Conservation (phyloP, 2,329 filamentous ascomycete species). For the Talaromyces marneffei region DNA sequence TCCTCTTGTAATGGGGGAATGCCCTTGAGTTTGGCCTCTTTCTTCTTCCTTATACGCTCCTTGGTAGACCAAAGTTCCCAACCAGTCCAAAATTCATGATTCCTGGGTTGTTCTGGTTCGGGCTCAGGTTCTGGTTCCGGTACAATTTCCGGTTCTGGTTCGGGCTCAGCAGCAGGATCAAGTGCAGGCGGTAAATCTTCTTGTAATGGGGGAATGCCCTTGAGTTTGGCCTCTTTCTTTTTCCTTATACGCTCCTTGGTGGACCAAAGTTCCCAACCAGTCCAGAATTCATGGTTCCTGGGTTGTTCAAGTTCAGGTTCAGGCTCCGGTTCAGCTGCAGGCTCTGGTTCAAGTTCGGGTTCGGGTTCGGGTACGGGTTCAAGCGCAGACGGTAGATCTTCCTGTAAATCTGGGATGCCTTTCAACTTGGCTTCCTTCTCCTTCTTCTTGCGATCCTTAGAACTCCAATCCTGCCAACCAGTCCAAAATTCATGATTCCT, state of each 20-base stretch:
- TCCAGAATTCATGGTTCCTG: conserved; percentile 12
- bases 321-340: conserved; percentile 28
- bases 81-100: conserved; percentile 12
- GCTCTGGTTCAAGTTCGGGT: conserved; percentile 21
- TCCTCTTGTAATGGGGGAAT: conserved; percentile 22
- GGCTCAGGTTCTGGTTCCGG: conserved; percentile 21
- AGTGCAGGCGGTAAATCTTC: conserved; percentile 38
- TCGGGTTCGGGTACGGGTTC: conserved; percentile 25
- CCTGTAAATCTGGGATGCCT: conserved; percentile 22
- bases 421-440: conserved; percentile 8
- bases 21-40: conserved; percentile 6
- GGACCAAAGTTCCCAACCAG: conserved; percentile 9
- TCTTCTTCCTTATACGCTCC: conserved; percentile 12
- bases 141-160: conserved; percentile 23
- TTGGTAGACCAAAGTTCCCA: conserved; percentile 9
- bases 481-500: conserved; percentile 13
- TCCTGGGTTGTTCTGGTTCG: conserved; percentile 19
- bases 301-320: conserved; percentile 25
- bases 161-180: conserved; percentile 43
- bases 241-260: conserved; percentile 12
- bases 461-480: neutral
- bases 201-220: conserved; percentile 22
- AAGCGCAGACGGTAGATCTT: conserved; percentile 20
- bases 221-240: conserved; percentile 10
- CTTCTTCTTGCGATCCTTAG: conserved; percentile 2